These are phyloP conservation scores for Boletus calvinii DNA, from an alignment of 1,284 basidiomycete species.

Conservation along the genomic window DNA sequence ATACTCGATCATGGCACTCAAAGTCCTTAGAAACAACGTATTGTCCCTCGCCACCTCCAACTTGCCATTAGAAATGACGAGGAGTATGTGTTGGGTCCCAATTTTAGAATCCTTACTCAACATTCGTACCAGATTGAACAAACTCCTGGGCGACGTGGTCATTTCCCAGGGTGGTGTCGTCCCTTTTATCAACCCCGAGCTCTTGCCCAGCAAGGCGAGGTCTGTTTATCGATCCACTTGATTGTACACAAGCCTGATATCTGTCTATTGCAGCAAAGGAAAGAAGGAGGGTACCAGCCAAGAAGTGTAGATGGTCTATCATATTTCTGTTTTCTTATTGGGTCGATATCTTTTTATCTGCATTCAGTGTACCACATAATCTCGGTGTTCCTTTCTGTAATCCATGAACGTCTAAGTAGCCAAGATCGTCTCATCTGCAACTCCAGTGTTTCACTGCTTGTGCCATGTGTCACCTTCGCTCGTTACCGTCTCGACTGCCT, in stretches of 20 bases:
- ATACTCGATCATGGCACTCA: neutral
- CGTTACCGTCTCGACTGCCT: neutral
- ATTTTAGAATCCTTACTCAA: neutral
- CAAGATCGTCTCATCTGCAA: neutral
- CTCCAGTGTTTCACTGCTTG: neutral
- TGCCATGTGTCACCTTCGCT: too few relatives aligned
- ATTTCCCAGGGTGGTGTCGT: constrained; percentile 93
- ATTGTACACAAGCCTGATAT: constrained; percentile 3
- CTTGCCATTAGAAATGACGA: constrained; percentile 89
- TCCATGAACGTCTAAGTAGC: constrained; percentile 9
- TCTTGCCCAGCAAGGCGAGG: constrained; percentile 49
- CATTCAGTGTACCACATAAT: constrained; percentile 32
- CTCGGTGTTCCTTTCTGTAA: constrained; percentile 18
- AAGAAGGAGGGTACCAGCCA: constrained; percentile 36
- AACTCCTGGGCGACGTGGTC: constrained; percentile 79
- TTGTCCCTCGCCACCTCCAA: constrained; percentile 87
- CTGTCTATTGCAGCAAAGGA: constrained; percentile 27
- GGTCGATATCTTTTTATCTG: constrained; percentile 29
- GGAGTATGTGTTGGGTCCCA: constrained; percentile 51
- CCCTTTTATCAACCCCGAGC: constrained; percentile 58
- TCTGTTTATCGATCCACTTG: constrained; percentile 8
- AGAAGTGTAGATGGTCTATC: constrained; percentile 25
- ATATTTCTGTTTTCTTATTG: constrained; percentile 16
- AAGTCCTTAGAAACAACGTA: constrained; percentile 69
- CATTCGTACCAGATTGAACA: constrained; percentile 52